Conservation (phyloP, 1,284 basidiomycete species). For the Irpex sp. region DNA sequence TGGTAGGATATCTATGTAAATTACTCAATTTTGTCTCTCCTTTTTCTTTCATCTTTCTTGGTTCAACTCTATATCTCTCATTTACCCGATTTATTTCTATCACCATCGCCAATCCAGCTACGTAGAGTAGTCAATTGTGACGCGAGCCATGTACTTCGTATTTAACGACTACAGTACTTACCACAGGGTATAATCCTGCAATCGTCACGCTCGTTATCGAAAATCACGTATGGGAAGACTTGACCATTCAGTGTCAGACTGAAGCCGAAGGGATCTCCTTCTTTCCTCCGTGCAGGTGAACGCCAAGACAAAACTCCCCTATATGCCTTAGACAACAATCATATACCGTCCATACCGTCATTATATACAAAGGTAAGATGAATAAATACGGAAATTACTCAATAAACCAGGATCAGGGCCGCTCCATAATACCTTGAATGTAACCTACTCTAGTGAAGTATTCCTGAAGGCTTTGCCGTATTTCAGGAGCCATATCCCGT, state of each 20-base stretch:
- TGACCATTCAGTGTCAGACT: no score
- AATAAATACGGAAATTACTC: slow-evolving; percentile 18
- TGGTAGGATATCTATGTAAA: slow-evolving; percentile 12
- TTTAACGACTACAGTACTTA: slow-evolving; percentile 1
- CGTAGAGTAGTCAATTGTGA: no score
- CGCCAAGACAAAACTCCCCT: no score
- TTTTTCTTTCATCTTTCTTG: background rate
- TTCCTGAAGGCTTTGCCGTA: slow-evolving; percentile 72
- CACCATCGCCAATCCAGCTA: background rate
- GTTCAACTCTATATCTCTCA: slow-evolving; percentile 6
- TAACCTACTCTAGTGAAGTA: slow-evolving; percentile 79
- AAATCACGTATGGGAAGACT: no score
- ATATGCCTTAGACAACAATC: background rate
- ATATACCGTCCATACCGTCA: slow-evolving; percentile 9
- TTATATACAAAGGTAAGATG: slow-evolving; percentile 28
- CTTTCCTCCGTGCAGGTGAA: no score
- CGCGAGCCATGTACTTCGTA: slow-evolving; percentile 4
- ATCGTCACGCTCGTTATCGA: no score
- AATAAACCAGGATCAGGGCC: slow-evolving; percentile 24
- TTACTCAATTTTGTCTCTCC: slow-evolving; percentile 4
- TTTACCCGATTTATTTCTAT: slow-evolving; percentile 8
- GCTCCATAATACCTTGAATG: slow-evolving; percentile 70
- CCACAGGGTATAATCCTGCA: no score
- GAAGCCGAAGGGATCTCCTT: no score
- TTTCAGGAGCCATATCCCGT: slow-evolving; percentile 77